A percentile compares a stretch with the other conserved stretches of the same genome.
These are phyloP conservation scores for Flammula alnicola DNA, from an alignment of 1,284 basidiomycete genomes.

Conservation along the genomic window DNA sequence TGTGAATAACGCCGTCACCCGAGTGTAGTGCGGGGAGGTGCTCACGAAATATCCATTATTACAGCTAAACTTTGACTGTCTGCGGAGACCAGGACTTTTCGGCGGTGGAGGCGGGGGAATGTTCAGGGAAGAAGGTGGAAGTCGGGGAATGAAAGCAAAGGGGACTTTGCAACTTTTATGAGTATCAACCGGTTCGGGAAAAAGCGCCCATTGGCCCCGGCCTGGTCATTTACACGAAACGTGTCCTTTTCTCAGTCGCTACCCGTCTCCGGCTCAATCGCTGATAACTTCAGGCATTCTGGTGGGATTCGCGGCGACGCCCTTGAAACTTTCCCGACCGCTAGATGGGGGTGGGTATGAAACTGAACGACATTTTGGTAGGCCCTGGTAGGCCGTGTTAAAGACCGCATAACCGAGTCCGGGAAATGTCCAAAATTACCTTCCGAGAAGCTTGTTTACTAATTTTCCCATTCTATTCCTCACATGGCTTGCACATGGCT, in stretches of 20 bases:
- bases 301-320: neutral
- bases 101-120: no score
- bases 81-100: no score
- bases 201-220: conserved; percentile 7
- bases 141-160: conserved; percentile 1
- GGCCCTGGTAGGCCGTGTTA: no score
- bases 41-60: conserved; percentile 50
- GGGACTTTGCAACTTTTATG: neutral
- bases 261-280: conserved; percentile 13
- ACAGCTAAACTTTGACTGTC: neutral
- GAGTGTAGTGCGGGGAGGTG: conserved; percentile 1
- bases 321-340: no score
- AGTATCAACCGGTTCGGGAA: conserved; percentile 1
- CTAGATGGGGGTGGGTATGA: neutral
- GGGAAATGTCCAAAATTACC: neutral
- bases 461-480: neutral
- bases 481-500: neutral
- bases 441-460: neutral
- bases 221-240: conserved; percentile 21
- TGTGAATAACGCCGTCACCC: conserved; percentile 6
- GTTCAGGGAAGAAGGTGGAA: conserved; percentile 4
- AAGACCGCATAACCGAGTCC: conserved; percentile 1
- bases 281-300: neutral
- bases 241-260: conserved; percentile 22
- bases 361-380: no score